These are phyloP conservation scores for thale cress (Arabidopsis thaliana) DNA, from an alignment of 345 rosid species.

Conservation along the genomic window TAIR10.1 NC_003075.7:14313001-14313500, in stretches of 20 bases:
- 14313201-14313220: not conserved
- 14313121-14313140: constrained; percentile 98
- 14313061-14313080: constrained; percentile 99
- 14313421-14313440: not conserved
- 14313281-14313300: not conserved
- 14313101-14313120: constrained; percentile 99
- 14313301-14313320: not conserved
- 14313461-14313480: constrained; percentile 19
- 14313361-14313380: not conserved
- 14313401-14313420: not conserved
- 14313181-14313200: constrained; percentile 51
- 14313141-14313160: constrained; percentile 99
- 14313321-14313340: not conserved
- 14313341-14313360: not conserved
- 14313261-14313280: not conserved
- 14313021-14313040: constrained; percentile 98
- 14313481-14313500: constrained; percentile 58
- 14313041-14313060: constrained; percentile 99
- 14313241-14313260: not conserved
- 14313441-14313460: not conserved
- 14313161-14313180: constrained; percentile 98
- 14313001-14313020: constrained; percentile 97
- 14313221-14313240: not conserved
- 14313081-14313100: constrained; percentile 95
- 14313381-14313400: not conserved